Percentiles rank a stretch among this genome's conserved stretches.
phyloP scores from a whole-genome alignment of 352 stramenopile genomes.

The Globisporangium cystogenes region DNA sequence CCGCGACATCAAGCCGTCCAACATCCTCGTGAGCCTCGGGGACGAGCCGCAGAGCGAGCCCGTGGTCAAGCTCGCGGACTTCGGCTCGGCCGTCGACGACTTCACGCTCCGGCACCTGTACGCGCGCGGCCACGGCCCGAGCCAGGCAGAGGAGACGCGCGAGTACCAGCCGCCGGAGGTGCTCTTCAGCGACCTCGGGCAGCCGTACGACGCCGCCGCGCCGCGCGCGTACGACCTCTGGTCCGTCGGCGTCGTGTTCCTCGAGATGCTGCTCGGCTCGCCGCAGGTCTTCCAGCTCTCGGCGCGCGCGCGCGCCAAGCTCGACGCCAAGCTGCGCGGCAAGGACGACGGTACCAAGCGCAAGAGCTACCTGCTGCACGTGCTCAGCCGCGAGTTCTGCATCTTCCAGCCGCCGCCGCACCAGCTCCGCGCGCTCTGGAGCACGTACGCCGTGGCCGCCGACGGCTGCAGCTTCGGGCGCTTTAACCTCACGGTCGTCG shows the following conservation, averaged over 20 bases:
- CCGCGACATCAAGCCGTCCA: slow-evolving; percentile 77
- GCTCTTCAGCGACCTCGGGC: slow-evolving; percentile 51
- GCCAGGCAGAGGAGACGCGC: slow-evolving; percentile 89
- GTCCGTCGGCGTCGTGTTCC: slow-evolving; percentile 93
- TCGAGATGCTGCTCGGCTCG: slow-evolving; percentile 95
- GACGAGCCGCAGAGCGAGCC: slow-evolving; percentile 18
- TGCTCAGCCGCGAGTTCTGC: slow-evolving; percentile 83
- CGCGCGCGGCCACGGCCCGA: slow-evolving; percentile 48
- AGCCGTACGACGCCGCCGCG: slow-evolving; percentile 51
- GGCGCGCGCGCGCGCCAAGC: slow-evolving; percentile 82
- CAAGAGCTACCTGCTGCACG: slow-evolving; percentile 73
- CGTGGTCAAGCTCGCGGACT: slow-evolving; percentile 80
- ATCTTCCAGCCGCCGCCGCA: slow-evolving; percentile 63
- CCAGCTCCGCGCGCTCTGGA: slow-evolving; percentile 51
- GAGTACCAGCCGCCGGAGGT: slow-evolving; percentile 95
- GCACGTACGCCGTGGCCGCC: slow-evolving; percentile 65
- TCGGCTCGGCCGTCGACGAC: slow-evolving; percentile 83
- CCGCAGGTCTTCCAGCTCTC: slow-evolving; percentile 84
- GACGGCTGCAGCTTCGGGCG: slow-evolving; percentile 84
- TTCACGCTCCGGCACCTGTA: slow-evolving; percentile 79
- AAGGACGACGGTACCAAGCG: slow-evolving; percentile 22
- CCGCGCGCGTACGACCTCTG: slow-evolving; percentile 87
- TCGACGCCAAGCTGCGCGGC: slow-evolving; percentile 78
- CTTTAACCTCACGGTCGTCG: slow-evolving; percentile 90
- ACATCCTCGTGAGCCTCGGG: slow-evolving; percentile 55